Evolutionary conservation across 1,139 yeast species (phyloP).

Genomic region (Candida mesenterica): DNA sequence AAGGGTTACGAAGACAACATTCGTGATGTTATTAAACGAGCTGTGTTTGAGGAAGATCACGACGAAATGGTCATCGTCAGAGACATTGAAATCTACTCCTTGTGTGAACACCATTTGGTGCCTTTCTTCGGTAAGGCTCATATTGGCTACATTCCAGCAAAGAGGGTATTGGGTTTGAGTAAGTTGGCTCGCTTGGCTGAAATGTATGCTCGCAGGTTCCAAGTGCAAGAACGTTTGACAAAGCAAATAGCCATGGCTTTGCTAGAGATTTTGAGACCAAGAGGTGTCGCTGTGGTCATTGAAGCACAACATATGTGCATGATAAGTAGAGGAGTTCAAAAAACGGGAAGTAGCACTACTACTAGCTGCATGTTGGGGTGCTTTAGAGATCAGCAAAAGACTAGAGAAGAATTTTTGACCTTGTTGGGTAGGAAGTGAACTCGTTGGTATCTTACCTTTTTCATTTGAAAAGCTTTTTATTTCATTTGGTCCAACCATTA

Average conservation of each 20-base stretch:
- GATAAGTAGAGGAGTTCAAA: constrained; percentile 98
- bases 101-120: constrained; percentile 96
- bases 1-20: constrained; percentile 95
- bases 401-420: constrained; percentile 94
- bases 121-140: constrained; percentile 97
- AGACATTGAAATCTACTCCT: constrained; percentile 87
- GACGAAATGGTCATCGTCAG: constrained; percentile 98
- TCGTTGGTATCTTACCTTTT: too few species aligned
- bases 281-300: constrained; percentile 97
- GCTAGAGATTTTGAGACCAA: constrained; percentile 84
- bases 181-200: constrained; percentile 95
- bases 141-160: constrained; percentile 94
- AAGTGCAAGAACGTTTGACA: constrained; percentile 94
- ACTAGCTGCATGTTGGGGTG: constrained; percentile 98
- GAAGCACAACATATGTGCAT: constrained; percentile 99
- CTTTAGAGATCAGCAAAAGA: constrained; percentile 88
- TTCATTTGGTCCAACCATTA: not conserved
- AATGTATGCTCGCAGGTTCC: constrained; percentile 92
- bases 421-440: constrained; percentile 55
- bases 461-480: too few species aligned
- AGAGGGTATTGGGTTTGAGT: constrained; percentile 89
- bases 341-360: constrained; percentile 88
- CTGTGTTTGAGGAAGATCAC: constrained; percentile 97
- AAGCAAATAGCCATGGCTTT: constrained; percentile 97
- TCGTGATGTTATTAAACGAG: constrained; percentile 86